Base-by-base conservation (phyloP, 306 rosid genomes). In the Lathyrus aphaca region DNA sequence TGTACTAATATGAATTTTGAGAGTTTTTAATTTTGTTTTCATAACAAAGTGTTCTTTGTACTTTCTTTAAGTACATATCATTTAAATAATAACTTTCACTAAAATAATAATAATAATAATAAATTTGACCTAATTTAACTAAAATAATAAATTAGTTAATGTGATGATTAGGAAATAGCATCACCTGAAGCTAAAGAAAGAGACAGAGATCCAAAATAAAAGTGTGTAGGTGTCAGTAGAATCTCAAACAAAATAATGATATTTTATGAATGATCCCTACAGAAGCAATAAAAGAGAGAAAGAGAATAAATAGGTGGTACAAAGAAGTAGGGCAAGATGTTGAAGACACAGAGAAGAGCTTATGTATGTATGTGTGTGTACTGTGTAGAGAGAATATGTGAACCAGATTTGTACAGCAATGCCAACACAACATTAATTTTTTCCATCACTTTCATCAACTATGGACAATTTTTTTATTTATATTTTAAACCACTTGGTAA, bases 381-480 rank as follows among this genome's bases (percentile, higher is more conserved):
- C 39, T 35, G 39, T 53, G 46, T 9, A 72, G 62, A 37, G 56
- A 48, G 39, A 30, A 64, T 71, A 71, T 66, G 76, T 77, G 73
- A 79, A 68, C 53, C 76, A 69, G 69, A 75, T 69, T 70, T 79
- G 76, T 82, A 83, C 72, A 81, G 75, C 80, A 77, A 85, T 70
- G 74, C 79, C 61, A 30, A 82, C 76, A 74, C 84, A 71, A 79
- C 86, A 73, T 86, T 77, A 63, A 65, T 81, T 56, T 10, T 10
- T 53, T 87, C 83, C 77, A 74, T 79, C 85, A 69, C 81, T 68
- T 39, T 75, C 85, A 79, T 66, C 56, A 68, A 78, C 68, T 16
- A 48, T 53, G 45, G 61, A 58, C 27, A 45, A 74, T 16, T 48
- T 70, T 66, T 11, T 32, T 4, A 30, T 5, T 30, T 30, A 5